Conservation (phyloP, 768 basidiomycete species). For the Guyanaporus albipodus region DNA sequence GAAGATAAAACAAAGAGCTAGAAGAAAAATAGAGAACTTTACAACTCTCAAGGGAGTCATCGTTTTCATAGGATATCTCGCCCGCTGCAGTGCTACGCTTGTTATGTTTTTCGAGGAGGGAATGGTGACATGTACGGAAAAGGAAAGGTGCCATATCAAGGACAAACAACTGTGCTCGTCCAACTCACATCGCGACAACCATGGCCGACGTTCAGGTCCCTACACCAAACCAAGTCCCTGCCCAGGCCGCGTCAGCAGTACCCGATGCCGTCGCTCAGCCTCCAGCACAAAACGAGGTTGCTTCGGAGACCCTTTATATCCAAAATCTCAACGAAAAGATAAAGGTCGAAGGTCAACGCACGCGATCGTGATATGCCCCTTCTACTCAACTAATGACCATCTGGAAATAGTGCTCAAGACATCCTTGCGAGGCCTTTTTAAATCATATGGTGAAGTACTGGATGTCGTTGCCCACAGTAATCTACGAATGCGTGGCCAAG, state of each 20-base stretch:
- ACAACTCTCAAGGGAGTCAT: too few species aligned
- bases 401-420: slow-evolving; percentile 73
- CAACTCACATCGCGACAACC: slow-evolving; percentile 6
- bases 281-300: slow-evolving; percentile 39
- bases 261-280: slow-evolving; percentile 15
- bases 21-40: background rate
- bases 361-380: slow-evolving; percentile 1
- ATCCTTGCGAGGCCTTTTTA: slow-evolving; percentile 85
- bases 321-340: slow-evolving; percentile 97
- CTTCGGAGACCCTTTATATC: slow-evolving; percentile 88
- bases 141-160: slow-evolving; percentile 12
- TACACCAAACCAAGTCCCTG: slow-evolving; percentile 26
- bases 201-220: slow-evolving; percentile 39
- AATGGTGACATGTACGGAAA: slow-evolving; percentile 7
- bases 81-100: background rate
- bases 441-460: slow-evolving; percentile 86
- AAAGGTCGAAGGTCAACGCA: slow-evolving; percentile 61
- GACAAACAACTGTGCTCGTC: slow-evolving; percentile 19
- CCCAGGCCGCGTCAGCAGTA: slow-evolving; percentile 20
- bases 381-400: slow-evolving; percentile 6
- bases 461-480: slow-evolving; percentile 96
- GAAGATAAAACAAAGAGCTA: too few species aligned
- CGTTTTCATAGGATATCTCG: too few species aligned
- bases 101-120: background rate
- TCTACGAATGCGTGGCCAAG: slow-evolving; percentile 97